phyloP scores from a whole-genome alignment of 768 basidiomycete species.

The Xerocomellus chrysenteron region DNA sequence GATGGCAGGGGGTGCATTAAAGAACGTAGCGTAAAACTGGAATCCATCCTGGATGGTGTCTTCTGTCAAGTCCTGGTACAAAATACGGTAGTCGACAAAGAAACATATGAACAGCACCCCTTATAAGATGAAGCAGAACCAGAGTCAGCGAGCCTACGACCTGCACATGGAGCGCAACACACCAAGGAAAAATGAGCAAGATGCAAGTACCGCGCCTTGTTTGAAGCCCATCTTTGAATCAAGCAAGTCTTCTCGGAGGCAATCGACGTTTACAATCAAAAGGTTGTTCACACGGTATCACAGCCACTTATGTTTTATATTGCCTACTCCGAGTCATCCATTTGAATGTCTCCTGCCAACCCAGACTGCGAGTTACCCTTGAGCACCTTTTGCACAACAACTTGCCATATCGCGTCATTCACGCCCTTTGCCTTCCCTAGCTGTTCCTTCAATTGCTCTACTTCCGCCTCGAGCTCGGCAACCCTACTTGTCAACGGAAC shows the following conservation, averaged over 20 bases:
- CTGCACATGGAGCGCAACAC: conserved; percentile 32
- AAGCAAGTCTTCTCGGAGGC: not conserved
- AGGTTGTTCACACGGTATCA: conserved; percentile 20
- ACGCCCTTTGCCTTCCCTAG: conserved; percentile 84
- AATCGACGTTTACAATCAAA: not conserved
- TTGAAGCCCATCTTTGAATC: conserved; percentile 72
- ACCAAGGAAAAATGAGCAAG: conserved; percentile 91
- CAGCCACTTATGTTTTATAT: conserved; percentile 13
- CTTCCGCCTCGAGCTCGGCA: conserved; percentile 69
- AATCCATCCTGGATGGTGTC: conserved; percentile 72
- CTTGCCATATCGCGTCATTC: conserved; percentile 94
- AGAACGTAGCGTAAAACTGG: conserved; percentile 91
- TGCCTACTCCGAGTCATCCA: conserved; percentile 18
- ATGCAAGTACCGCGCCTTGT: conserved; percentile 83
- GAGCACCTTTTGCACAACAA: conserved; percentile 65
- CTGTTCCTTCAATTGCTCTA: conserved; percentile 62
- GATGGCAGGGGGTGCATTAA: conserved; percentile 88
- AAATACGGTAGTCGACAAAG: conserved; percentile 82
- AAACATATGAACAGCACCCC: conserved; percentile 83
- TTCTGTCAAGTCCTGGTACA: conserved; percentile 68
- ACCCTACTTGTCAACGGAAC: conserved; percentile 55
- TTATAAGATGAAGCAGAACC: conserved; percentile 23
- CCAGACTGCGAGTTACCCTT: conserved; percentile 9
- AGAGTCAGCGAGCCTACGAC: conserved; percentile 6
- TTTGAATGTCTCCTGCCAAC: not conserved